Evolutionary conservation across 106 monocot genomes (phyloP).

Genomic region (Chionographis japonica): DNA sequence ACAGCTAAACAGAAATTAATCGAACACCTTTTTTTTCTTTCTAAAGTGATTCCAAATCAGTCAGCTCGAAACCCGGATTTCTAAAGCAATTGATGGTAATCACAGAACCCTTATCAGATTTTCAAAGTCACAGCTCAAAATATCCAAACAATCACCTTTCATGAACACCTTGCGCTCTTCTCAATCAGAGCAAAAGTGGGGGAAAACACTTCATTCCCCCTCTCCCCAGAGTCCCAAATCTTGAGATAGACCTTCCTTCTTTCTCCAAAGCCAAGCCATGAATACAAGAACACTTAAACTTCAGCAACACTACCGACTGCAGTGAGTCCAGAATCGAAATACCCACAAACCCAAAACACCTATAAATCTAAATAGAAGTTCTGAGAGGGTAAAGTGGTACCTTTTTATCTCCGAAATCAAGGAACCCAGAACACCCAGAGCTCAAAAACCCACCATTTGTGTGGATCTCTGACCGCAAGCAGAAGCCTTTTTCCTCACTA

Average conservation of each 20-base stretch:
- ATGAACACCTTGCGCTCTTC: too few species aligned
- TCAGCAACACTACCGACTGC: background rate
- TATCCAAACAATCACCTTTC: too few species aligned
- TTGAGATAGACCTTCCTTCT: background rate
- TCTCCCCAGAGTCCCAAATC: background rate
- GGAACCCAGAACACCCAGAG: background rate
- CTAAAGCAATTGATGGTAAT: too few species aligned
- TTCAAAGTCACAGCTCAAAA: too few species aligned
- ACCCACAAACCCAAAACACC: background rate
- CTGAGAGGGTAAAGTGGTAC: background rate
- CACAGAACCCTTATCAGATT: too few species aligned
- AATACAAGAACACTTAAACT: background rate
- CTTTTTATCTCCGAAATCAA: background rate
- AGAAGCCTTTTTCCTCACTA: background rate
- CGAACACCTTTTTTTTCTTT: too few species aligned
- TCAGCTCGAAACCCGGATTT: too few species aligned
- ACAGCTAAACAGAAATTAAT: too few species aligned
- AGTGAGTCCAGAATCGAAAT: background rate
- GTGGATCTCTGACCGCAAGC: background rate
- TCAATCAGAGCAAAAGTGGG: too few species aligned
- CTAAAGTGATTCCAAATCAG: too few species aligned
- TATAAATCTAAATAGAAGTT: background rate
- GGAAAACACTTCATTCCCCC: too few species aligned
- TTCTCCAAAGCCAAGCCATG: background rate
- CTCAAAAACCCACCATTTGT: slow-evolving; percentile 3